Percentiles rank a stretch among this genome's conserved stretches.
phyloP scores from a whole-genome alignment of 208 protist species.

The Wallacemonas sp. region DNA sequence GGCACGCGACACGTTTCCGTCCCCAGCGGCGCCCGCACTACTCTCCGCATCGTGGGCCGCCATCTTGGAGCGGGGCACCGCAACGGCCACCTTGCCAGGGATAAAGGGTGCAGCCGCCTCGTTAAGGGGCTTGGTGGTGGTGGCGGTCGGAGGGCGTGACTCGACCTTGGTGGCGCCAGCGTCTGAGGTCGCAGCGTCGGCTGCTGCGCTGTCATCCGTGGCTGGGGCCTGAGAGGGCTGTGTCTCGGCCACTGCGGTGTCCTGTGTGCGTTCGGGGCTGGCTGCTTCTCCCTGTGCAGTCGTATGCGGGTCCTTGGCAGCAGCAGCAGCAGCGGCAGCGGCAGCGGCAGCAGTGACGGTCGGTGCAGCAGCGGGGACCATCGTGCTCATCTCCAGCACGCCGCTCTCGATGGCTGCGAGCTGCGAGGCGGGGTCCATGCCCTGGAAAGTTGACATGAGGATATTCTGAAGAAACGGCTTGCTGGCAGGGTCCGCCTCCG shows the following conservation, averaged over 20 bases:
- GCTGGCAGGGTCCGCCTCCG: neutral
- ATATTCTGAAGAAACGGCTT: constrained; percentile 3
- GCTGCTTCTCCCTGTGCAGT: neutral
- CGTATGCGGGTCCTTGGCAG: neutral
- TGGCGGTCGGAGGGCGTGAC: neutral
- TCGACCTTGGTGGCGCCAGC: neutral
- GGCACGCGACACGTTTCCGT: too few relatives aligned
- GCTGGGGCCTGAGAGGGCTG: too few relatives aligned
- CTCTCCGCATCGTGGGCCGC: too few relatives aligned
- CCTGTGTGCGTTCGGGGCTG: neutral
- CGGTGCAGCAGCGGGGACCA: too few relatives aligned
- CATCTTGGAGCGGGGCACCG: too few relatives aligned
- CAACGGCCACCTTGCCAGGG: neutral
- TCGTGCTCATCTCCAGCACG: constrained; percentile 13
- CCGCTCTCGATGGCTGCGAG: constrained; percentile 6
- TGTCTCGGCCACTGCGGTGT: too few relatives aligned
- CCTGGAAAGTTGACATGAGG: constrained; percentile 9
- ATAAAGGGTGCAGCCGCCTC: neutral
- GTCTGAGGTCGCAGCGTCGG: too few relatives aligned
- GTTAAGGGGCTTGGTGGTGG: neutral
- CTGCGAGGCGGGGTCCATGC: neutral
- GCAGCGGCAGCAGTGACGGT: neutral
- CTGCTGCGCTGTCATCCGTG: too few relatives aligned
- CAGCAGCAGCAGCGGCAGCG: too few relatives aligned
- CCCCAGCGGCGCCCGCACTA: too few relatives aligned